Base-by-base conservation (phyloP, 108 stramenopile genomes). In the Cyclotella choctawhatcheeana region DNA sequence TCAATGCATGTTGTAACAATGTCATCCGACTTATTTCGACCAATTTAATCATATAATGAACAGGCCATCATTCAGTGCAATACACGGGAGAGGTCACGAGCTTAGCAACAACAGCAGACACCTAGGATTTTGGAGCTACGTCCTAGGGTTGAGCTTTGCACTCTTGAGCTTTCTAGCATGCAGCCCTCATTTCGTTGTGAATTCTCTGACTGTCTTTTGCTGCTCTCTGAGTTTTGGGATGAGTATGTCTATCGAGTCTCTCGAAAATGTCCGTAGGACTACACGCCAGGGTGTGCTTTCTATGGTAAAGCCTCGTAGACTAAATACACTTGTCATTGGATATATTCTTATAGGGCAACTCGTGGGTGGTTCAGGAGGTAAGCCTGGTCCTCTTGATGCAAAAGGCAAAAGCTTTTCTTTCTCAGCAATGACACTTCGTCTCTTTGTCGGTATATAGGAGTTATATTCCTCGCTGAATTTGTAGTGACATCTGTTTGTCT, bases 391-490 rank as follows among this genome's bases (percentile, higher is more conserved):
- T 2, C 1, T 22, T 2, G 10, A 0, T 10, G 10, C 20, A 22
- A n/a, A 21, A 22, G 24, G 17, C 21, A 22, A 21, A 1, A 22
- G 13, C 12, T 50, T 22, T 24, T 5, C 20, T 18, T 10, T 10
- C 51, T 2, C 21, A 3, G 10, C 20, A 3, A 22, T 52, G 20
- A 10, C 21, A 3, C 1, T 22, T 22, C 21, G 0, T 2, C 1
- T 52, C 1, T 10, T 52, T 22, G 10, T 2, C 22, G 10, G 10
- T n/a, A 0, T 10, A 2, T 52, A 52, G 51, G 90, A 10, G 65
- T 80, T 13, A 52, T 86, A 47, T 91, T 91, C 51, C 63, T 91
- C 33, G 90, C 83, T 18, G 88, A 91, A 53, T 88, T 91, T 59
- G 81, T 87, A 26, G 85, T 91, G 12, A 86, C 84, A 20, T 73